Base-by-base conservation (phyloP, 164 flowering plant genomes). In the Cinnamomum micranthum region DNA sequence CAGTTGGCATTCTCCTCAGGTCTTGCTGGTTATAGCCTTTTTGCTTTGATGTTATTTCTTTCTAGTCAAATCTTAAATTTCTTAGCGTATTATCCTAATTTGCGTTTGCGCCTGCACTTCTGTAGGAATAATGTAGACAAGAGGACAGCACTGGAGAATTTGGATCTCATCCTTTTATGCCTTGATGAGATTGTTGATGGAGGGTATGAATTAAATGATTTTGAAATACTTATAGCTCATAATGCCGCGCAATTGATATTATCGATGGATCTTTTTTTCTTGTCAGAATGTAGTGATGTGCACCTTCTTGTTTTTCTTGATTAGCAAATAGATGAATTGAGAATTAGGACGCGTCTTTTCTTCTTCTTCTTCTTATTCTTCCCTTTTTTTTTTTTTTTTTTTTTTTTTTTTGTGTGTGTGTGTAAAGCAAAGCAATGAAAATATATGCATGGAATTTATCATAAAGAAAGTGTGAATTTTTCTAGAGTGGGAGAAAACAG, bases 161-260 rank as follows among this genome's bases (percentile, higher is more conserved):
- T 91, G 78, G 88, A 89, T 81, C 86, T 87, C 69, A 87, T 91
- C 70, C 84, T 89, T 24, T 70, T 87, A 33, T 89, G 92, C 81
- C 85, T 91, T 28, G 95, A 91, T 81, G 95, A 87, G 82, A 86
- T 91, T 78, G 83, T 88, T 74, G 95, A 91, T 82, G 90, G 91
- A 70, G 91, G 95, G 95, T 91, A 85, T 65, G 85, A 10, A 23
- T 12, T 52, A 13, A 31, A 50, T 52, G 17, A 60, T 58, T 76
- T 6, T 50, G 27, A n/a, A 6, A 2, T 52, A 33, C 47, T 65
- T 11, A 7, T 74, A 27, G 69, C 9, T 23, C 67, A 64, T 64
- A 64, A 31, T 28, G 13, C 11, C 67, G 9, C 19, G 9, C 10
- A 9, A 24, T 64, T 24, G 67, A 24, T 64, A 35, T 35, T 35